Evolutionary conservation across 2,329 filamentous ascomycete genomes (phyloP), one percentile per base, ranked within the genome.

Genomic region (Pseudocercospora fuligena): DNA sequence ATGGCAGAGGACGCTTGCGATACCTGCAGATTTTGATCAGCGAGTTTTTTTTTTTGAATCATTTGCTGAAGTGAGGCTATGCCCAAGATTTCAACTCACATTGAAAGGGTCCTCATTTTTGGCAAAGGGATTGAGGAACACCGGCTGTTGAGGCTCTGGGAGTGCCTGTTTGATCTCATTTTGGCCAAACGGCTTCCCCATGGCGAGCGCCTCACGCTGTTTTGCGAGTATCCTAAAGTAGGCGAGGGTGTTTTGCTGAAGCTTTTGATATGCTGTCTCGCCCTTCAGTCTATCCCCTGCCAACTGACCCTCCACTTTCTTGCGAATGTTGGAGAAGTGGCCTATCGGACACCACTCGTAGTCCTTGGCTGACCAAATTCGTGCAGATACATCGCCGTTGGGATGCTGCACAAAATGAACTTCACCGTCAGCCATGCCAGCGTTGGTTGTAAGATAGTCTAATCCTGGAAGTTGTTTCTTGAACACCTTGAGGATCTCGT

Each of bases 331-430:
- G 36, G 77, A 80, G 67, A 79, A 84, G 27, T 77, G 76, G 1
- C 82, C 82, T 46, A 84, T 79, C 64, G 82, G 82, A 58, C 78
- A 75, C 82, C 82, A 84, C 47, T 80, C 74, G 54, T 76, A 82
- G 2, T 78, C 73, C 0, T 65, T 61, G 0, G 66, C 65, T 6
- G 79, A 80, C 82, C 82, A 84, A 66, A 82, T 80, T 61, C 84
- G 82, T 1, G 82, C 82, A 27, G 80, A 80, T 4, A 84, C 76
- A 63, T 84, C 81, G 56, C 81, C 78, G 65, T 83, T 84, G 0
- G 81, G 81, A 68, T 84, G 81, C 58, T 80, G 78, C 33, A 82
- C 78, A 73, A 83, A 84, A 14, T 80, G 75, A 19, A 84, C 73
- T 65, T 83, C 78, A 8, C 82, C 82, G 58, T 83, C 75, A 29